These are phyloP conservation scores for Hypoxylon rickii DNA, from an alignment of 495 filamentous ascomycete species.

Conservation along the genomic window DNA sequence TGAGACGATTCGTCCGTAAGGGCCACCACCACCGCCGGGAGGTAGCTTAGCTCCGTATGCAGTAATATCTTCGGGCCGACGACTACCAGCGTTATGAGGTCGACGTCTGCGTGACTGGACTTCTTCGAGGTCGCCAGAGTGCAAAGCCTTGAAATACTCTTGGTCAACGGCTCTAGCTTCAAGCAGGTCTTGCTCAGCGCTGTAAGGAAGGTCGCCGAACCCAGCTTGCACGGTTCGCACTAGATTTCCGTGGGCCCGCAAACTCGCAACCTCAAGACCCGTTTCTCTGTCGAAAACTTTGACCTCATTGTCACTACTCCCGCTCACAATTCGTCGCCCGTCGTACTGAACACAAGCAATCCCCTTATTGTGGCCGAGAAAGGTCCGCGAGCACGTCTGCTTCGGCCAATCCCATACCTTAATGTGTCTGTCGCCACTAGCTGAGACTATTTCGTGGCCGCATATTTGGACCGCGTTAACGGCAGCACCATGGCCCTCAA, in stretches of 20 bases:
- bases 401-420: conserved; percentile 92
- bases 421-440: conserved; percentile 87
- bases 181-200: conserved; percentile 68
- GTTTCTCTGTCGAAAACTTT: conserved; percentile 89
- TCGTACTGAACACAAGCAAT: conserved; percentile 98
- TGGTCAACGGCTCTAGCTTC: conserved; percentile 75
- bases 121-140: conserved; percentile 58
- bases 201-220: conserved; percentile 85
- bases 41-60: conserved; percentile 82
- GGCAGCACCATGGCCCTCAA: conserved; percentile 84
- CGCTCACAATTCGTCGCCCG: conserved; percentile 92
- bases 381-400: conserved; percentile 72
- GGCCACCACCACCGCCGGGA: conserved; percentile 84
- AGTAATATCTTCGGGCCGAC: conserved; percentile 73
- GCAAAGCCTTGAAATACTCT: conserved; percentile 70
- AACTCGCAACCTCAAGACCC: conserved; percentile 83
- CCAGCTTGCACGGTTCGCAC: conserved; percentile 94
- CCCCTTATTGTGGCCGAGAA: conserved; percentile 88
- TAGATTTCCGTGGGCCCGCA: conserved; percentile 77
- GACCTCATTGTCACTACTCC: conserved; percentile 92
- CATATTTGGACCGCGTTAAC: conserved; percentile 96
- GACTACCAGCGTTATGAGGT: conserved; percentile 74
- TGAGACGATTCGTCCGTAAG: conserved; percentile 86
- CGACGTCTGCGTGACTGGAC: conserved; percentile 49
- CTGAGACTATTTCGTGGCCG: conserved; percentile 85